A percentile compares a stretch with the other conserved stretches of the same genome.
phyloP scores from a whole-genome alignment of 495 filamentous ascomycete species.

The Podospora comata region DNA sequence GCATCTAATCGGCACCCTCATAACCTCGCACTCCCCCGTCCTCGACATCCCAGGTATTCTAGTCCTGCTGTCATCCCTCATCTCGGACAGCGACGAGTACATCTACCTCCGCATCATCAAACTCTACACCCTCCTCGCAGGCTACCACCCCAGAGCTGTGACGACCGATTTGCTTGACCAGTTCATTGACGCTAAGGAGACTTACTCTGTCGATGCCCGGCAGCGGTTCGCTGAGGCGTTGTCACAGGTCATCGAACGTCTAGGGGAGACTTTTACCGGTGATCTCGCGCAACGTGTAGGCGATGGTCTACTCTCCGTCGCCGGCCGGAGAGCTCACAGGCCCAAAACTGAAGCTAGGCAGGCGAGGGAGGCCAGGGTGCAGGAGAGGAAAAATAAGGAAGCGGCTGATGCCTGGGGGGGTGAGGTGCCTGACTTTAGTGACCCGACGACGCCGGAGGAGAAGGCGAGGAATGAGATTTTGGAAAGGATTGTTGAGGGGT shows the following conservation, averaged over 20 bases:
- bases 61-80: constrained; percentile 61
- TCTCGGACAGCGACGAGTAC: constrained; percentile 70
- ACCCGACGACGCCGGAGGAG: constrained; percentile 46
- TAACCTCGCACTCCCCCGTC: constrained; percentile 58
- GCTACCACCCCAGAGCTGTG: constrained; percentile 62
- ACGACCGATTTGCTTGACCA: constrained; percentile 62
- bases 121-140: constrained; percentile 62
- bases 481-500: constrained; percentile 66
- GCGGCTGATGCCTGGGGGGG: constrained; percentile 55
- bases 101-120: constrained; percentile 71
- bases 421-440: constrained; percentile 44
- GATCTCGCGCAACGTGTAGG: constrained; percentile 54
- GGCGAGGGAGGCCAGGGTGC: constrained; percentile 45
- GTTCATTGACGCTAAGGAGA: constrained; percentile 64
- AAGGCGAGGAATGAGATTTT: constrained; percentile 52
- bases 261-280: constrained; percentile 59
- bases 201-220: constrained; percentile 58
- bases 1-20: constrained; percentile 62
- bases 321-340: constrained; percentile 59
- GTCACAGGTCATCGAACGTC: constrained; percentile 63
- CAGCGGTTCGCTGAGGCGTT: constrained; percentile 72
- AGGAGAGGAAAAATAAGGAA: constrained; percentile 48
- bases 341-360: constrained; percentile 53
- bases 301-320: constrained; percentile 62
- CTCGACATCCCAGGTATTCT: constrained; percentile 69